These are phyloP conservation scores for Didymella lethalis DNA, from an alignment of 2,329 filamentous ascomycete species.

Conservation along the genomic window DNA sequence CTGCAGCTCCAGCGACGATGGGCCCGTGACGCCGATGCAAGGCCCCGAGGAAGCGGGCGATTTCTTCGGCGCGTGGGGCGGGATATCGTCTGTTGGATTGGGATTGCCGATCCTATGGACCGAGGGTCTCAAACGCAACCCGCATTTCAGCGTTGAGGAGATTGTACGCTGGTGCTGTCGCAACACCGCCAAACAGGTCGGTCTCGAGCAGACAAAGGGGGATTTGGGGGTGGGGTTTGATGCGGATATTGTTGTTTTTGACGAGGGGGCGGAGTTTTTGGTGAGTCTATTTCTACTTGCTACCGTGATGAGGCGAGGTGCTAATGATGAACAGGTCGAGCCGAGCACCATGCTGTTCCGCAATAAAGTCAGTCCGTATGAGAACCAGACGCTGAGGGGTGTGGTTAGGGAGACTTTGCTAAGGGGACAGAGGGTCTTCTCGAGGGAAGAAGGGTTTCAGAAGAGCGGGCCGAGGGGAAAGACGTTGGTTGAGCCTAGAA, in stretches of 20 bases:
- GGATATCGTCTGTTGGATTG: conserved; percentile 91
- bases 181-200: conserved; percentile 89
- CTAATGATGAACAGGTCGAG: conserved; percentile 46
- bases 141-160: conserved; percentile 70
- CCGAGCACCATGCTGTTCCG: conserved; percentile 89
- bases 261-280: conserved; percentile 76
- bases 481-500: conserved; percentile 61
- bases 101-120: conserved; percentile 92
- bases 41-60: conserved; percentile 68
- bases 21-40: conserved; percentile 43
- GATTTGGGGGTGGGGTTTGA: conserved; percentile 81
- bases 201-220: conserved; percentile 82
- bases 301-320: neutral
- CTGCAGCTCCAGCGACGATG: conserved; percentile 41
- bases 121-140: conserved; percentile 69
- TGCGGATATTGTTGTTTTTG: conserved; percentile 91
- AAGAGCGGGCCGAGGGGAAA: conserved; percentile 60
- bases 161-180: conserved; percentile 85
- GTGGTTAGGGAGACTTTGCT: conserved; percentile 88
- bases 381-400: conserved; percentile 78
- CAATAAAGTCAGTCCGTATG: conserved; percentile 91
- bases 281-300: too few species aligned
- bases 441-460: conserved; percentile 71
- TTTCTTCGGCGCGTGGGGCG: conserved; percentile 96
- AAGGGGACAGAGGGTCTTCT: conserved; percentile 77